Percentiles rank a stretch among this genome's conserved stretches.
Evolutionary conservation across 139 green algal species (phyloP).

Genomic region (Coccomyxa sp.): DNA sequence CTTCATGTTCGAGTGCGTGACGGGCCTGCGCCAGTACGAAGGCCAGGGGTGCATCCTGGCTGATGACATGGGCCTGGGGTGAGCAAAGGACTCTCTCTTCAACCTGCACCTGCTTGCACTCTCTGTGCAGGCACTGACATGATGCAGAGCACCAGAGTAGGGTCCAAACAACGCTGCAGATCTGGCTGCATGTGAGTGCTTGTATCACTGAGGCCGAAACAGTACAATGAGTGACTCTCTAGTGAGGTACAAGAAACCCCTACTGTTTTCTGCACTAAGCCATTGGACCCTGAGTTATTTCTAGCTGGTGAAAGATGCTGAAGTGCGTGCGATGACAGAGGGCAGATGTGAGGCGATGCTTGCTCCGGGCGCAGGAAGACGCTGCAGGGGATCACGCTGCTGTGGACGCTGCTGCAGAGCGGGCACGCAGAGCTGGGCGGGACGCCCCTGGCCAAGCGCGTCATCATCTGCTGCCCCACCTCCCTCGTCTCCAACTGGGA

Average conservation of each 20-base stretch:
- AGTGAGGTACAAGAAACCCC: background rate
- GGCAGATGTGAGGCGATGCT: too few relatives aligned
- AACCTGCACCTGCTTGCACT: too few relatives aligned
- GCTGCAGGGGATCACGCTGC: conserved; percentile 86
- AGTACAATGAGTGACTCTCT: background rate
- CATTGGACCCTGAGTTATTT: too few relatives aligned
- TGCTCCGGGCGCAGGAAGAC: conserved; percentile 68
- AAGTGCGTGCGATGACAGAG: too few relatives aligned
- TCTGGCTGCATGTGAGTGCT: too few relatives aligned
- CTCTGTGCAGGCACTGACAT: too few relatives aligned
- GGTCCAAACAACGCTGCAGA: too few relatives aligned
- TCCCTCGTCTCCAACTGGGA: conserved; percentile 98
- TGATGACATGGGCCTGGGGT: conserved; percentile 89
- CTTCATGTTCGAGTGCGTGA: conserved; percentile 99
- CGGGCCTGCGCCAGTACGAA: conserved; percentile 58
- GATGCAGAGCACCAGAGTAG: too few relatives aligned
- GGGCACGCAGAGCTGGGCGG: conserved; percentile 60
- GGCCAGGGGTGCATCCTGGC: conserved; percentile 88
- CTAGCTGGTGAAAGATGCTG: background rate
- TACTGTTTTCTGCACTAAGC: background rate
- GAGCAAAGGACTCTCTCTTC: conserved; percentile 25
- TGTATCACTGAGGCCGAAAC: too few relatives aligned
- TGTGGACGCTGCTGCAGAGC: conserved; percentile 89
- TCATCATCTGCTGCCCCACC: conserved; percentile 98
- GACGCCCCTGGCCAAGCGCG: conserved; percentile 65